Base-by-base conservation (phyloP, 2,329 filamentous ascomycete species). In the Emergomyces orientalis region DNA sequence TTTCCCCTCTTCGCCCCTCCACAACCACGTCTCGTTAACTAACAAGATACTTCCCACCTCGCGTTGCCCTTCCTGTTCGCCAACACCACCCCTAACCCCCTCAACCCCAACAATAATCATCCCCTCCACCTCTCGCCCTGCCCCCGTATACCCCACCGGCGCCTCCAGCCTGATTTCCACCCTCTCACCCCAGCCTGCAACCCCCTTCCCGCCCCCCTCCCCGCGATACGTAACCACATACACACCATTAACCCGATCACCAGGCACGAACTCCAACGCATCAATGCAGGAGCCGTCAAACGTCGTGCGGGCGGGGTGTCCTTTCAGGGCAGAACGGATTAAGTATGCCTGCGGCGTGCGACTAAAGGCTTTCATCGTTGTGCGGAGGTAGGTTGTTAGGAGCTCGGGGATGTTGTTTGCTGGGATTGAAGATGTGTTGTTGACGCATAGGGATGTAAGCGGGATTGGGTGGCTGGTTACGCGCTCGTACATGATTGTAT, bases 151-250 rank as follows among this genome's bases (percentile, higher is more conserved):
- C 30, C 56, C 62, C 39, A 19, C 59, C 17, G 61, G 63, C 30
- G 59, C 37, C 45, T 55, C 54, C 39, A 61, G 59, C 11, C 59
- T 62, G 1, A 62, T 45, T 9, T 58, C 65, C n/a, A 62, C 47
- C 59, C 60, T 19, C 63, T 43, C 34, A 45, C 52, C 56, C 55
- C 63, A 19, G 3, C 37, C 39, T 37, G 39, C 56, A 7, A 25
- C 3, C 37, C 25, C 37, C 32, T 57, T 27, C 39, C 49, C 49
- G 34, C n/a, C 58, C 52, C 43, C 57, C 34, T 61, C 34, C 39
- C 51, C 57, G 51, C 25, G 27, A 69, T 57, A 57, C 32, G 13
- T 37, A 41, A 57, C 55, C n/a, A 37, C 39, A 25, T 57, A 57
- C 25, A 41, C 32, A 19, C 55, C 55, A 39, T 57, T 57, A 27